Conservation (phyloP, 2,329 filamentous ascomycete species). For the Calycina marina region DNA sequence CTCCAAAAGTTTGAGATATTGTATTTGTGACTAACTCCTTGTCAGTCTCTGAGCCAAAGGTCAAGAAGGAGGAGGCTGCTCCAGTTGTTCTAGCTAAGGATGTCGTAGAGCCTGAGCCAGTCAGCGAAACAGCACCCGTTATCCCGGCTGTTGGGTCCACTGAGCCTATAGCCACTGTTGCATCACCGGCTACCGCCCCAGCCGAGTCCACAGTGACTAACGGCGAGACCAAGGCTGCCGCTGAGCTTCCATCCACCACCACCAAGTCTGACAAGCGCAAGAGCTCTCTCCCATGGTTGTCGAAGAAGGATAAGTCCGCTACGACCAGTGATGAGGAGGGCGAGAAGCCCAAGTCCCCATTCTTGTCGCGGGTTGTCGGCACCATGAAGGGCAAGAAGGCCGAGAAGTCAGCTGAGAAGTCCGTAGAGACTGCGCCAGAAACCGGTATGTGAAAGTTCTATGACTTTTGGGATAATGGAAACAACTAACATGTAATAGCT, state of each 20-base stretch:
- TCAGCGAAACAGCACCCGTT: slow-evolving; percentile 22
- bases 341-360: slow-evolving; percentile 22
- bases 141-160: slow-evolving; percentile 21
- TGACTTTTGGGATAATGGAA: too few relatives aligned
- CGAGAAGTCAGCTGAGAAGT: slow-evolving; percentile 31
- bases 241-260: slow-evolving; percentile 22
- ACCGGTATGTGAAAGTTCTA: slow-evolving; percentile 11
- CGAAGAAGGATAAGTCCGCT: slow-evolving; percentile 41
- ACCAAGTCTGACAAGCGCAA: slow-evolving; percentile 40
- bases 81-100: slow-evolving; percentile 21
- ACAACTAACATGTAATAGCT: too few relatives aligned
- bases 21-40: too few relatives aligned
- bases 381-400: slow-evolving; percentile 27
- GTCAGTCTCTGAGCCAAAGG: slow-evolving; percentile 16
- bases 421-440: slow-evolving; percentile 20
- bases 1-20: too few relatives aligned
- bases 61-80: slow-evolving; percentile 18
- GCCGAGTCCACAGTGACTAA: slow-evolving; percentile 20
- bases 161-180: slow-evolving; percentile 18
- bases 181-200: slow-evolving; percentile 19
- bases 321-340: slow-evolving; percentile 26
- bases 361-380: slow-evolving; percentile 23
- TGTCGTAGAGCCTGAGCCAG: slow-evolving; percentile 22
- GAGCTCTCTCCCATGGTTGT: slow-evolving; percentile 44
- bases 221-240: slow-evolving; percentile 26